phyloP scores from a whole-genome alignment of 2,329 filamentous ascomycete species.

The Colletotrichum incanum region DNA sequence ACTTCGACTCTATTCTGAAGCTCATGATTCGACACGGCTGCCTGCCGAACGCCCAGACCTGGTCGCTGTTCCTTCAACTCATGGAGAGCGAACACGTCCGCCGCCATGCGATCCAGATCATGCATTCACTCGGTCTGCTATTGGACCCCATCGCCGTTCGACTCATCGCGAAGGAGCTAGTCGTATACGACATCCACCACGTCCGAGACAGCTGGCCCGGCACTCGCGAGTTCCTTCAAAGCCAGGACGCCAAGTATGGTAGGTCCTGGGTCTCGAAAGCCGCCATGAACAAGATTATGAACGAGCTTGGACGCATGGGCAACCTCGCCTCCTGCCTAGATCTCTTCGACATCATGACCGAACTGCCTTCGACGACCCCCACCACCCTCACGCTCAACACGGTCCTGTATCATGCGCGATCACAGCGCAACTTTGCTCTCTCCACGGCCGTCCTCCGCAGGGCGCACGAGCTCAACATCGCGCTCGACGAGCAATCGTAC shows the following conservation, averaged over 20 bases:
- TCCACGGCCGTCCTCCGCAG: constrained; percentile 52
- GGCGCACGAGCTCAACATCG: constrained; percentile 42
- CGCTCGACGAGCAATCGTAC: constrained; percentile 54
- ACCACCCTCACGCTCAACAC: constrained; percentile 54
- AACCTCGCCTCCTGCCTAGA: constrained; percentile 48
- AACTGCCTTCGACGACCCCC: not conserved
- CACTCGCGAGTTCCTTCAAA: constrained; percentile 56
- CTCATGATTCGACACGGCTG: constrained; percentile 59
- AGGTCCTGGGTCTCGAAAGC: constrained; percentile 59
- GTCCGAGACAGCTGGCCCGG: constrained; percentile 54
- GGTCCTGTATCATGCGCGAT: constrained; percentile 53
- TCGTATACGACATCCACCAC: constrained; percentile 58
- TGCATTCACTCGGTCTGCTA: constrained; percentile 63
- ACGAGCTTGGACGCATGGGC: constrained; percentile 60
- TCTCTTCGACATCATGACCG: constrained; percentile 49
- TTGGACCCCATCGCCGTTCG: constrained; percentile 54
- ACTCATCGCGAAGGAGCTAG: constrained; percentile 61
- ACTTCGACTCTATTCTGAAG: constrained; percentile 58
- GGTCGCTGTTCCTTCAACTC: constrained; percentile 65
- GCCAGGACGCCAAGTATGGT: constrained; percentile 62
- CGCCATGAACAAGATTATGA: constrained; percentile 57
- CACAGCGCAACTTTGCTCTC: constrained; percentile 50
- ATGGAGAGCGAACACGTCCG: constrained; percentile 73
- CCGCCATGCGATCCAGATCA: constrained; percentile 62
- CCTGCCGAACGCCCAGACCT: constrained; percentile 62